Conservation (phyloP, 2,329 filamentous ascomycete species). For the Colletotrichum tofieldiae region DNA sequence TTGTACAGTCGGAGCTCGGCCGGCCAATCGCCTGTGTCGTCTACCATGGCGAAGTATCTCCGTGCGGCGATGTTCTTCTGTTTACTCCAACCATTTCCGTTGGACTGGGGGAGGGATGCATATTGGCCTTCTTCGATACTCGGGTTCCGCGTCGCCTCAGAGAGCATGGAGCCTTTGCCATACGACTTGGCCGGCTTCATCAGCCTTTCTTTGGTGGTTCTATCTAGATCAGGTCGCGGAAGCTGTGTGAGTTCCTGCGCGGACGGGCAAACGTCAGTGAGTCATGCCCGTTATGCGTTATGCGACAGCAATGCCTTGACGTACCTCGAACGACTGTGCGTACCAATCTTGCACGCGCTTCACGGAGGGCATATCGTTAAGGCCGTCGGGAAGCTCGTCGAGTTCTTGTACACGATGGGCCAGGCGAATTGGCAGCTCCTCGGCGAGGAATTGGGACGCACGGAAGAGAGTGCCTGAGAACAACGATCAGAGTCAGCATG, state of each 20-base stretch:
- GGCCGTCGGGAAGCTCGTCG: conserved; percentile 90
- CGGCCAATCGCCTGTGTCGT: conserved; percentile 91
- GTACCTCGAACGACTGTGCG: conserved; percentile 98
- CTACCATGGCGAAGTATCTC: conserved; percentile 92
- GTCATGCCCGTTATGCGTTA: conserved; percentile 34
- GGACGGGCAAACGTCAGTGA: conserved; percentile 32
- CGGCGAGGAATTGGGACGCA: conserved; percentile 97
- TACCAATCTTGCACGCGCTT: conserved; percentile 98
- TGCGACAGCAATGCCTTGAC: conserved; percentile 48
- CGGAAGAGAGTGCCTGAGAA: conserved; percentile 90
- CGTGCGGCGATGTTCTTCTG: conserved; percentile 69
- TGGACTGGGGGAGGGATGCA: conserved; percentile 61
- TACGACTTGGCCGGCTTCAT: conserved; percentile 73
- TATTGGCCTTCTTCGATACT: conserved; percentile 91
- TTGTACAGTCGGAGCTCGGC: conserved; percentile 97
- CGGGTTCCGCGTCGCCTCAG: conserved; percentile 90
- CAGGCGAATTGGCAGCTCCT: conserved; percentile 96
- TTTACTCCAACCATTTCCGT: conserved; percentile 64
- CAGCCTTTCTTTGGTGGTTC: conserved; percentile 85
- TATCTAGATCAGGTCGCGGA: conserved; percentile 81
- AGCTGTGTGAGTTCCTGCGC: conserved; percentile 90
- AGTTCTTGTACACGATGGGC: conserved; percentile 98
- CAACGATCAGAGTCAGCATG: conserved; percentile 10
- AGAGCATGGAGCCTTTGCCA: conserved; percentile 77
- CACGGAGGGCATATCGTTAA: conserved; percentile 98